A percentile compares a stretch with the other conserved stretches of the same genome.
Evolutionary conservation across 345 rosid genomes (phyloP).

Genomic region (Eucalyptus coolabah): DNA sequence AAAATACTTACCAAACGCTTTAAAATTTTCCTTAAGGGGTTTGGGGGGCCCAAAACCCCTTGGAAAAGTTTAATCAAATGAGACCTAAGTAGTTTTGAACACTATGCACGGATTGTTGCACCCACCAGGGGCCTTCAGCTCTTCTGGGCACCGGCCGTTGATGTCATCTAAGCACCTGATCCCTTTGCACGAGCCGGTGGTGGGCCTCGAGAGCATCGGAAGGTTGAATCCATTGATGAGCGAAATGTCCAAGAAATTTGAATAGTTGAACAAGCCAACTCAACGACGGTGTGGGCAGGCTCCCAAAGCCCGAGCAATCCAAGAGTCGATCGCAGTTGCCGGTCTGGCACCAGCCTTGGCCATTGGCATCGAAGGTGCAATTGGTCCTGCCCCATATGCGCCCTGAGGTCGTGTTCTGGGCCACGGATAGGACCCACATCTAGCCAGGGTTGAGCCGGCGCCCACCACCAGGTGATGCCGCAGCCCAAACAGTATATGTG

Average conservation of each 20-base stretch:
- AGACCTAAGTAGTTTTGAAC: background rate
- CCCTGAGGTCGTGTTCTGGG: background rate
- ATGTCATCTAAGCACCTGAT: background rate
- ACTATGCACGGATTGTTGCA: slow-evolving; percentile 13
- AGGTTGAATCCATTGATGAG: slow-evolving; percentile 1
- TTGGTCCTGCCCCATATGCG: slow-evolving; percentile 14
- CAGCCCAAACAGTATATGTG: slow-evolving; percentile 10
- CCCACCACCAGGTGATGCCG: slow-evolving; percentile 9
- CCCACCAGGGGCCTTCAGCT: slow-evolving; percentile 1
- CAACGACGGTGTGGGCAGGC: slow-evolving; percentile 8
- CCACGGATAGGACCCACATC: background rate
- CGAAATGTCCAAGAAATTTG: slow-evolving; percentile 4
- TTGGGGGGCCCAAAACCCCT: too few relatives aligned
- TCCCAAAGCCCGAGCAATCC: slow-evolving; percentile 4
- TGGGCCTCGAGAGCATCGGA: slow-evolving; percentile 8
- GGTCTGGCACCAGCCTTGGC: slow-evolving; percentile 5
- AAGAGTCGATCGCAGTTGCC: slow-evolving; percentile 5
- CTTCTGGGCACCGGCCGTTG: background rate
- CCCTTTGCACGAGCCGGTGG: background rate
- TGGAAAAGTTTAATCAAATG: too few relatives aligned
- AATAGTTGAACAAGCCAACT: background rate
- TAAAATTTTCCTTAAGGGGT: too few relatives aligned
- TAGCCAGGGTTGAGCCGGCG: background rate
- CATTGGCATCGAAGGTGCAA: slow-evolving; percentile 10
- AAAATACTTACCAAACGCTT: too few relatives aligned